These are phyloP conservation scores for Vigna unguiculata DNA, from an alignment of 306 rosid genomes.

Conservation along the genomic window DNA sequence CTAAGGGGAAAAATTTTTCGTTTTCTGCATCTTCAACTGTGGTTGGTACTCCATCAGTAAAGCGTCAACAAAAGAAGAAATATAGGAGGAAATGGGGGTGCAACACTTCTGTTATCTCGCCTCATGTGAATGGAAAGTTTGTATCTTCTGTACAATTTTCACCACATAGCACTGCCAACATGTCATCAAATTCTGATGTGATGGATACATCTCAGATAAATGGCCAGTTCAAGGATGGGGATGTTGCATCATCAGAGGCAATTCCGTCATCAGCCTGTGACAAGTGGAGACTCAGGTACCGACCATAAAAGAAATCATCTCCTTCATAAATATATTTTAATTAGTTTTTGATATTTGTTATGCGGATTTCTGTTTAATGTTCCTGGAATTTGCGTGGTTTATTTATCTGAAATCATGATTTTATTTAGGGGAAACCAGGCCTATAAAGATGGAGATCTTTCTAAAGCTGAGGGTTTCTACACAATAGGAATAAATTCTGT, in stretches of 20 bases:
- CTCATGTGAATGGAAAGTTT: slow-evolving; percentile 55
- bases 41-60: slow-evolving; percentile 50
- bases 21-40: slow-evolving; percentile 66
- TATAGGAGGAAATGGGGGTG: slow-evolving; percentile 57
- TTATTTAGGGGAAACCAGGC: slow-evolving; percentile 83
- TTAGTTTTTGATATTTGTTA: slow-evolving; percentile 31
- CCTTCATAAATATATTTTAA: slow-evolving; percentile 4
- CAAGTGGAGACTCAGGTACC: slow-evolving; percentile 84
- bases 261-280: slow-evolving; percentile 68
- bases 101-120: slow-evolving; percentile 52
- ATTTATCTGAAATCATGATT: slow-evolving; percentile 39
- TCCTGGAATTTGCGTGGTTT: slow-evolving; percentile 34
- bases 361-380: slow-evolving; percentile 32
- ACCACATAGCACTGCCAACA: slow-evolving; percentile 42
- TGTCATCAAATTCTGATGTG: slow-evolving; percentile 47
- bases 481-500: slow-evolving; percentile 79
- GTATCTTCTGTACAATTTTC: slow-evolving; percentile 60
- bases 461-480: slow-evolving; percentile 84
- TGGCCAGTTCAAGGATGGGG: slow-evolving; percentile 52
- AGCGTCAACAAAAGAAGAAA: slow-evolving; percentile 66
- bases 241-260: slow-evolving; percentile 43
- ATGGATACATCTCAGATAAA: slow-evolving; percentile 49
- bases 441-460: slow-evolving; percentile 70
- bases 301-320: slow-evolving; percentile 20
- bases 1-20: slow-evolving; percentile 54